Evolutionary conservation across 129 eudicot genomes (phyloP).

Genomic region (Artemisia argyi): DNA sequence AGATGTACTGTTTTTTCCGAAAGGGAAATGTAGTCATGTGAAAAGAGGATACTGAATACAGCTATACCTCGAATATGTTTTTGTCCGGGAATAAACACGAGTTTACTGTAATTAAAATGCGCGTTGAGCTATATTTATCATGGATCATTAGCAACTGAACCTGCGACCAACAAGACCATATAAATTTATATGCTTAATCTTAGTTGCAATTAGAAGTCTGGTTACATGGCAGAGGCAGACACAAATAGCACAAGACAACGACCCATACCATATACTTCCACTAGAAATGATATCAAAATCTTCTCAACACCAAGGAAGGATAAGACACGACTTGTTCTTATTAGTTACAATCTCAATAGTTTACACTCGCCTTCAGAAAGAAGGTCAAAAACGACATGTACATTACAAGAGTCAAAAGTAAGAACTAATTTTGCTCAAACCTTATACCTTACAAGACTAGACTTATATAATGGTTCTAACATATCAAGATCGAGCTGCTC

Average conservation of each 20-base stretch:
- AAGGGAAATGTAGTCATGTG: no score
- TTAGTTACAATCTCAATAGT: slow-evolving; percentile 30
- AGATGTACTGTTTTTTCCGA: no score
- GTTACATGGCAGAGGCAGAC: neutral
- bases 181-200: neutral
- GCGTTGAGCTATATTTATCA: neutral
- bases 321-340: slow-evolving; percentile 33
- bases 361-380: slow-evolving; percentile 32
- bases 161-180: neutral
- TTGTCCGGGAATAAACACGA: no score
- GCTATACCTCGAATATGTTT: no score
- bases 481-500: slow-evolving; percentile 51
- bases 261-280: neutral
- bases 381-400: slow-evolving; percentile 27
- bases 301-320: slow-evolving; percentile 19
- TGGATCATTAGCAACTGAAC: neutral
- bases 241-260: neutral
- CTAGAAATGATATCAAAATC: neutral
- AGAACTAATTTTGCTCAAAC: slow-evolving; percentile 35
- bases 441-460: slow-evolving; percentile 15
- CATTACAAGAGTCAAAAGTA: slow-evolving; percentile 24
- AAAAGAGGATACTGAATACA: no score
- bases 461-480: slow-evolving; percentile 6
- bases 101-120: no score
- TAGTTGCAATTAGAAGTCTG: neutral